phyloP scores from a whole-genome alignment of 2,329 filamentous ascomycete species.

The Mycogone perniciosa region DNA sequence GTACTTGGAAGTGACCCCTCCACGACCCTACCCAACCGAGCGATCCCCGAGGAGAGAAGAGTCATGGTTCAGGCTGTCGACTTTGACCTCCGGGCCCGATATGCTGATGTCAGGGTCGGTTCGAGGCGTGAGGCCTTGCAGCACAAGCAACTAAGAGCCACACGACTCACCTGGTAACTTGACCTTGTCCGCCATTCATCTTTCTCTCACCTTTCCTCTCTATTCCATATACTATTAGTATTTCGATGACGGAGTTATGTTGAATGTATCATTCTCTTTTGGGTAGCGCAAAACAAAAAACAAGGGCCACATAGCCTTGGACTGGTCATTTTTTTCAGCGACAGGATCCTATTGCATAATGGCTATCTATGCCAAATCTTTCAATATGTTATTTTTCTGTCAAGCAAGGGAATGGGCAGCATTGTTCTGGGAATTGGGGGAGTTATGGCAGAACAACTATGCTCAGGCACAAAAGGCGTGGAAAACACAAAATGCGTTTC shows the following conservation, averaged over 20 bases:
- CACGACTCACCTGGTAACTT: conserved; percentile 41
- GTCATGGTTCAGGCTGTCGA: conserved; percentile 52
- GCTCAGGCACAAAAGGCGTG: neutral
- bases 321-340: too few species aligned
- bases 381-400: neutral
- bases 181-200: neutral
- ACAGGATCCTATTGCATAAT: too few species aligned
- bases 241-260: too few species aligned
- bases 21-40: conserved; percentile 10
- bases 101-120: conserved; percentile 47
- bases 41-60: conserved; percentile 46
- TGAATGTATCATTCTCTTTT: too few species aligned
- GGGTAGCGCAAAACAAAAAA: too few species aligned
- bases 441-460: neutral
- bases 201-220: too few species aligned
- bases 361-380: neutral
- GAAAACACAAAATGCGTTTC: neutral
- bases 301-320: too few species aligned
- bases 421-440: neutral
- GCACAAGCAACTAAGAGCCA: conserved; percentile 42
- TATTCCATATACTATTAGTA: too few species aligned
- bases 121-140: conserved; percentile 42
- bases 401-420: neutral
- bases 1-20: neutral
- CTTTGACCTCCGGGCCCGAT: conserved; percentile 48